Percentiles rank a stretch among this genome's conserved stretches.
Evolutionary conservation across 1,284 basidiomycete species (phyloP).

Genomic region (Ceratobasidium sp.): DNA sequence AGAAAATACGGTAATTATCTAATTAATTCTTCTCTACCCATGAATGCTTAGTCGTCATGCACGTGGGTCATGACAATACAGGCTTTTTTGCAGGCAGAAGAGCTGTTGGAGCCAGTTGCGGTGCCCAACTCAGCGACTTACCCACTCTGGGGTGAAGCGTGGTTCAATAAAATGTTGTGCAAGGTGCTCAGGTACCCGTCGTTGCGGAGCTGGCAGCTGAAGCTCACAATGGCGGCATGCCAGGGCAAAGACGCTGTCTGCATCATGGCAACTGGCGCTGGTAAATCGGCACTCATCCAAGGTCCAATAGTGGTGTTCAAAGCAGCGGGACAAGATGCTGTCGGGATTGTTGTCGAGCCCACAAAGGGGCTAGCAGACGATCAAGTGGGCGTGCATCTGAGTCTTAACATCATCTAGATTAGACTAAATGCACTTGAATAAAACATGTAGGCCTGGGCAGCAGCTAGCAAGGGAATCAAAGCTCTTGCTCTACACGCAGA

Average conservation of each 20-base stretch:
- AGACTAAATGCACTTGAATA: not conserved
- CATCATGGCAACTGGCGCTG: not conserved
- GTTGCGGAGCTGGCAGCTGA: not conserved
- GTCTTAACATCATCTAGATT: not conserved
- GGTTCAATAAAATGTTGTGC: not conserved
- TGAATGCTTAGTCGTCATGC: too few species aligned
- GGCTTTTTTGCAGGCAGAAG: too few species aligned
- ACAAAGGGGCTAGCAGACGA: slow-evolving; percentile 21
- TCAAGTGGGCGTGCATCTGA: not conserved
- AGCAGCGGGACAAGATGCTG: not conserved
- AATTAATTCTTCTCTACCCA: too few species aligned
- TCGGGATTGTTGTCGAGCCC: not conserved
- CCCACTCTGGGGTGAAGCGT: not conserved
- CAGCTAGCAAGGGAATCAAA: not conserved
- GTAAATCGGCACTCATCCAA: slow-evolving; percentile 1
- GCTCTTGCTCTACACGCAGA: not conserved
- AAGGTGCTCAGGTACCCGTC: not conserved
- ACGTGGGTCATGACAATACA: too few species aligned
- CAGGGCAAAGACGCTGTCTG: not conserved
- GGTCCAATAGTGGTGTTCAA: not conserved
- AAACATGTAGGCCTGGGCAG: not conserved
- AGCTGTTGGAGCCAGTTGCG: too few species aligned
- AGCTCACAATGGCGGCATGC: not conserved
- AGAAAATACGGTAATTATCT: too few species aligned
- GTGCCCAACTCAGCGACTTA: not conserved